Percentiles rank a stretch among this genome's conserved stretches.
phyloP scores from a whole-genome alignment of 2,329 filamentous ascomycete species.

The Triangularia verruculosa region DNA sequence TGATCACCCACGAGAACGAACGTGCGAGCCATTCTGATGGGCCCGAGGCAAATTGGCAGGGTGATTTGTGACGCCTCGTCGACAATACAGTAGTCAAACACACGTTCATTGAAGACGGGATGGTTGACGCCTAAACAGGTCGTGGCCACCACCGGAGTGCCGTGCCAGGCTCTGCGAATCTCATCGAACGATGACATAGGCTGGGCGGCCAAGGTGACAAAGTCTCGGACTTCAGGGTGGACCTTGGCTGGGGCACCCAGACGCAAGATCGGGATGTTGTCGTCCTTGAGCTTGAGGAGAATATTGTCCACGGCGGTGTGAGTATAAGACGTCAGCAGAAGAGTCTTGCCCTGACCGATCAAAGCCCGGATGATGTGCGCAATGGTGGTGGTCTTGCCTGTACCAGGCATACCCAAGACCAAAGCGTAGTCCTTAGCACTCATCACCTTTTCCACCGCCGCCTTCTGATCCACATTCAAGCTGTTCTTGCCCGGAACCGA shows the following conservation, averaged over 20 bases:
- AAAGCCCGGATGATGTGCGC: constrained; percentile 93
- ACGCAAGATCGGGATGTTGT: constrained; percentile 76
- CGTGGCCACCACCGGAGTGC: constrained; percentile 85
- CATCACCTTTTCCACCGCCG: constrained; percentile 92
- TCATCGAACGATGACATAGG: constrained; percentile 77
- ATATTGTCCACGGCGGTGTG: constrained; percentile 99
- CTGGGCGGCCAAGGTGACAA: constrained; percentile 73
- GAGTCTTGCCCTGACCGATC: constrained; percentile 84
- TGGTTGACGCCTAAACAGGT: constrained; percentile 93
- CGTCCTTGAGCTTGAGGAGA: constrained; percentile 79
- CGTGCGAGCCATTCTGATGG: constrained; percentile 85
- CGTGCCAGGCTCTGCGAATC: constrained; percentile 78
- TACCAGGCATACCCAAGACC: constrained; percentile 97
- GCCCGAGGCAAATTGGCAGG: constrained; percentile 87
- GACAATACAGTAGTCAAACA: constrained; percentile 97
- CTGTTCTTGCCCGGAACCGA: constrained; percentile 58
- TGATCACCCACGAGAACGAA: constrained; percentile 97
- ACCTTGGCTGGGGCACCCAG: constrained; percentile 82
- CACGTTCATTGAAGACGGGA: constrained; percentile 78
- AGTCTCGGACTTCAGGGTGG: constrained; percentile 81
- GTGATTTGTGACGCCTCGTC: constrained; percentile 98
- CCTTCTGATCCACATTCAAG: constrained; percentile 83
- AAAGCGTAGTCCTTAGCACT: constrained; percentile 91
- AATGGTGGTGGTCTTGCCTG: constrained; percentile 97
- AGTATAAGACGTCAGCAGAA: constrained; percentile 91